Base-by-base conservation (phyloP, 768 basidiomycete genomes). In the Suillus clintonianus region DNA sequence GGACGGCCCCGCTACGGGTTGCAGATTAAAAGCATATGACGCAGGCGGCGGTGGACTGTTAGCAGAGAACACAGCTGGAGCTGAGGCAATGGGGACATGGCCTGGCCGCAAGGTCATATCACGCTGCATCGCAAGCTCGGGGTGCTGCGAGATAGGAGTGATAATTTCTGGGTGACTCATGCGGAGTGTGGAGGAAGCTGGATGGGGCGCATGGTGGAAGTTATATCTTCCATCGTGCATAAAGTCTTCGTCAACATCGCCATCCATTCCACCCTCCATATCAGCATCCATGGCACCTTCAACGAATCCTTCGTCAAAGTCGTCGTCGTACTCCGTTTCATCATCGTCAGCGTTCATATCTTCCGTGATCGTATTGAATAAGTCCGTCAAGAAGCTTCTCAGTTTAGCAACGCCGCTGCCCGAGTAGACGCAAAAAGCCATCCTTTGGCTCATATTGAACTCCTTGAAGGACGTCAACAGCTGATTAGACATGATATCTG, bases 361-460 rank as follows among this genome's bases (percentile, higher is more conserved):
- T 69, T 91, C 91, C 3, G 86, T 89, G 69, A 92, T 89, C 65
- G 86, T 86, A 68, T 89, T 88, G 72, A 89, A 92, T 15, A 91
- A 75, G 63, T 90, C 89, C 7, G 85, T 89, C 54, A 99, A 80
- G 74, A 88, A 95, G 19, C 86, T 79, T 37, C 97, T 85, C 22
- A 99, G 83, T 55, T 94, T 89, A 13, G 84, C 79, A 2, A 99
- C 92, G 8, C 97, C 96, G 67, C 89, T 89, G 24, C 95, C 94
- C 13, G 97, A 98, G 79, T 93, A 99, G 17, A 99, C 97, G 76
- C 97, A 99, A 74, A 99, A 99, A 5, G 94, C 87, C 22, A 86
- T 82, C 56, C 94, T 88, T 74, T 99, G 97, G 54, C 89, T 90
- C 42, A 89, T 82, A 71, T 92, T 98, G 76, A 97, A 99, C 62